Base-by-base conservation (phyloP, 2,329 filamentous ascomycete genomes). In the Leptographium lundbergii region DNA sequence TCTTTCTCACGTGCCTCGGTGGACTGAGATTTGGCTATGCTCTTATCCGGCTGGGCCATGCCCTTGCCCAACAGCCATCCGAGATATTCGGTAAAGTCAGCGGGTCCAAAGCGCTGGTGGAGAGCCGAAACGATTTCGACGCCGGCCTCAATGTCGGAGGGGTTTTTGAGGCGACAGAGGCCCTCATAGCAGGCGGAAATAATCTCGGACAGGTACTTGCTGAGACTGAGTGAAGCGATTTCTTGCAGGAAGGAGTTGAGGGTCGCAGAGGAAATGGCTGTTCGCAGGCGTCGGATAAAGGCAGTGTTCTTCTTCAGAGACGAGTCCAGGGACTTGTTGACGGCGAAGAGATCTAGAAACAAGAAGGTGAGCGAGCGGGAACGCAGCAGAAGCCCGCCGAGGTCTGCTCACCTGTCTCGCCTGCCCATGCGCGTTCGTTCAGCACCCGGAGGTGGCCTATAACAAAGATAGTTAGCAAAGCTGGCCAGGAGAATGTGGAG, bases 291-390 rank as follows among this genome's bases (percentile, higher is more conserved):
- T 74, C 96, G 96, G 70, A 97, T 97, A 72, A 97, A 96, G 65
- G 91, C 91, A 4, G 92, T 97, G 68, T 97, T 97, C 78, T 96
- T 97, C 76, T 96, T 96, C 72, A 97, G 80, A 57, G 91, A 94
- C 57, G 92, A 96, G 73, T 97, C 92, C 68, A 97, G 86, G 34
- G 88, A 87, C 69, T 82, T 81, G 71, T 83, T 85, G 66, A 94
- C 85, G 58, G 82, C 74, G 68, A 95, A 90, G 63, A 95, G 75
- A 76, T 89, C 91, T 95, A 56, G 29, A 59, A 29, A 58, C n/a
- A 24, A 50, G 57, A 58, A 54, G 62, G 65, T 66, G 48, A 57
- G 34, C 10, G 53, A 19, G 6, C 2, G 29, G 27, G 29, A 11
- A 9, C 17, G 9, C 25, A 29, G 13, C n/a, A 55, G 14, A 42